Percentiles rank a stretch among this genome's conserved stretches.
phyloP scores from a whole-genome alignment of 1,284 basidiomycete genomes.

The Hemileia vastatrix region DNA sequence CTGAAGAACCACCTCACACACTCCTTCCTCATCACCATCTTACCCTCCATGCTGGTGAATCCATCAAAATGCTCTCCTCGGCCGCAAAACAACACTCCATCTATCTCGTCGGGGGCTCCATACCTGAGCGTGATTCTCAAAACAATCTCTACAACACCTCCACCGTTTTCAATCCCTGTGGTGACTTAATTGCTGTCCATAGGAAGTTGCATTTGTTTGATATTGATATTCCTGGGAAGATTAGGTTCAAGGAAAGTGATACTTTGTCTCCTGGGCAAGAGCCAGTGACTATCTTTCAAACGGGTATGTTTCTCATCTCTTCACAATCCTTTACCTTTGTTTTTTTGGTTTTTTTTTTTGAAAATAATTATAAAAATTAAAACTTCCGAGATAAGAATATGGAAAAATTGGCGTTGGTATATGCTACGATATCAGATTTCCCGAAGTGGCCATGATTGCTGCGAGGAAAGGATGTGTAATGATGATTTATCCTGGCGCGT shows the following conservation, averaged over 20 bases:
- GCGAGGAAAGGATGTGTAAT: constrained; percentile 80
- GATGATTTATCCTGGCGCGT: constrained; percentile 82
- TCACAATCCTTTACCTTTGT: not conserved
- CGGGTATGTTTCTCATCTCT: constrained; percentile 51
- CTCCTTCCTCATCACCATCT: too few relatives aligned
- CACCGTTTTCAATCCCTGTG: constrained; percentile 78
- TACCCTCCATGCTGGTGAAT: too few relatives aligned
- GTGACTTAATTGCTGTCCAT: constrained; percentile 77
- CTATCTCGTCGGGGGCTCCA: constrained; percentile 87
- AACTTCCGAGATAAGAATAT: constrained; percentile 53
- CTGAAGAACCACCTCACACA: too few relatives aligned
- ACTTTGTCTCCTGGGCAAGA: constrained; percentile 70
- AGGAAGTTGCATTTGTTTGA: constrained; percentile 96
- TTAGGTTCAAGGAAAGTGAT: constrained; percentile 97
- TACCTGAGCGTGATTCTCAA: constrained; percentile 67
- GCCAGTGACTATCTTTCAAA: constrained; percentile 69
- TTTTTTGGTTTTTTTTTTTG: constrained; percentile 6
- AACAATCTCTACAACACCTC: constrained; percentile 76
- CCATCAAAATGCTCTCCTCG: constrained; percentile 68
- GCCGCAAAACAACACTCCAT: constrained; percentile 69
- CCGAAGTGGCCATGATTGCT: constrained; percentile 83
- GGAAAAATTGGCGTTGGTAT: constrained; percentile 78
- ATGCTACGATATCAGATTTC: constrained; percentile 64
- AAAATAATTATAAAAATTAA: not conserved
- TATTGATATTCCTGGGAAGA: constrained; percentile 93